Conservation (phyloP, 495 filamentous ascomycete species). For the Penicillium silybi region DNA sequence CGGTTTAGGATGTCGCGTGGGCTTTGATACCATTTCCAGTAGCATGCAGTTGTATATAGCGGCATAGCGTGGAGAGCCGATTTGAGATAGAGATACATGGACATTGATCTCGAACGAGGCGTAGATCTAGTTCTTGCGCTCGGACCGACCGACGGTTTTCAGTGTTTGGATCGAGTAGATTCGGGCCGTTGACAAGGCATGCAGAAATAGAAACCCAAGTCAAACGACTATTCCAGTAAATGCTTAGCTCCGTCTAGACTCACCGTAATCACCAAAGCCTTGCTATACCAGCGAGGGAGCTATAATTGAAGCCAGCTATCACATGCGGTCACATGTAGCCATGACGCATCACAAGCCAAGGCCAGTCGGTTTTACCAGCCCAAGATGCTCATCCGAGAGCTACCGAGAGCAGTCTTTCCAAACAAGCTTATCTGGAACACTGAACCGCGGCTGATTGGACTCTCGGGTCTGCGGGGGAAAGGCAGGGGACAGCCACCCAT, state of each 20-base stretch:
- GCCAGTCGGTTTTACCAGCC: conserved; percentile 3
- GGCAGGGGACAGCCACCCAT: conserved; percentile 1
- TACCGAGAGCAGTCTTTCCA: background rate
- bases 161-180: background rate
- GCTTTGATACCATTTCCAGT: background rate
- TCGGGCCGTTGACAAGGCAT: too few relatives aligned
- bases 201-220: too few relatives aligned
- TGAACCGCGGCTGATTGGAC: conserved; percentile 16
- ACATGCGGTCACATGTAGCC: background rate
- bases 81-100: background rate
- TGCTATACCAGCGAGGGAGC: background rate
- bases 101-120: background rate
- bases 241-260: background rate
- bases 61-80: background rate
- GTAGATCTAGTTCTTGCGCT: background rate
- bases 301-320: background rate
- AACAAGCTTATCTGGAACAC: background rate
- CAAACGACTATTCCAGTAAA: too few relatives aligned
- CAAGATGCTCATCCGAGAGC: background rate
- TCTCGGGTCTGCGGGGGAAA: conserved; percentile 5
- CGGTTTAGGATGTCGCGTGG: conserved; percentile 23
- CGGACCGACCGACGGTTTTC: background rate
- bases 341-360: conserved; percentile 10
- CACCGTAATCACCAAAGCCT: background rate
- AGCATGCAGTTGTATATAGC: background rate